Percentiles rank a stretch among this genome's conserved stretches.
Conservation (phyloP, 2,329 filamentous ascomycete species). For the Alternaria viburni region DNA sequence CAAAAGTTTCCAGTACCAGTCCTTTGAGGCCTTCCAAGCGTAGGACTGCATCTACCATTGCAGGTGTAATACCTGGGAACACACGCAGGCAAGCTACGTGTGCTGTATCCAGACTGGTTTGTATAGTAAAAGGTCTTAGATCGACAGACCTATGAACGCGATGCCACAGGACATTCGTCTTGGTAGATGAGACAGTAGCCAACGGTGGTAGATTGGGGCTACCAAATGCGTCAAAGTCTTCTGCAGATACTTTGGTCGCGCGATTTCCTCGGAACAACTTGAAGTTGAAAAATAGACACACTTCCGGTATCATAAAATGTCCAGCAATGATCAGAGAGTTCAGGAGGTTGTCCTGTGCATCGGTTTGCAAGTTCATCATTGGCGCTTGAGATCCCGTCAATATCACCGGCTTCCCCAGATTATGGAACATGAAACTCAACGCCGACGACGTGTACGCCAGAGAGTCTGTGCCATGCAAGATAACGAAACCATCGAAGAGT, state of each 20-base stretch:
- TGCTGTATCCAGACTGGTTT: constrained; percentile 79
- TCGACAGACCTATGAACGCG: constrained; percentile 75
- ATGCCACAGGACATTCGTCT: constrained; percentile 81
- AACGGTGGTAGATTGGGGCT: constrained; percentile 86
- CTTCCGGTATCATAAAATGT: constrained; percentile 91
- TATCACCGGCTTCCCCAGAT: constrained; percentile 89
- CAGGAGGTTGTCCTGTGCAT: constrained; percentile 88
- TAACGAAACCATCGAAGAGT: constrained; percentile 87
- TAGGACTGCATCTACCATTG: constrained; percentile 88
- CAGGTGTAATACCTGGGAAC: constrained; percentile 91
- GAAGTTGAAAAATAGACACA: constrained; percentile 93
- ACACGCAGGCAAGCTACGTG: constrained; percentile 89
- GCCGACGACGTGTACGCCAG: constrained; percentile 87
- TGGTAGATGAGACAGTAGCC: constrained; percentile 79
- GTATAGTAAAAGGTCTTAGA: constrained; percentile 76
- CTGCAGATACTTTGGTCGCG: constrained; percentile 85
- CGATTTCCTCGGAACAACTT: constrained; percentile 88
- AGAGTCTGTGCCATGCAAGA: constrained; percentile 90
- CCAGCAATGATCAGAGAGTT: constrained; percentile 88
- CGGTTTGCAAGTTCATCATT: constrained; percentile 88
- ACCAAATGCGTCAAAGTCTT: constrained; percentile 84
- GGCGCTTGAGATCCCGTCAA: constrained; percentile 75
- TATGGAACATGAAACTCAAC: constrained; percentile 89
- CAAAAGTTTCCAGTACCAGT: constrained; percentile 88
- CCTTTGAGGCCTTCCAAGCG: constrained; percentile 77